Percentiles rank a stretch among this genome's conserved stretches.
Evolutionary conservation across 1,284 basidiomycete species (phyloP).

Genomic region (Ustilago xerochloae): DNA sequence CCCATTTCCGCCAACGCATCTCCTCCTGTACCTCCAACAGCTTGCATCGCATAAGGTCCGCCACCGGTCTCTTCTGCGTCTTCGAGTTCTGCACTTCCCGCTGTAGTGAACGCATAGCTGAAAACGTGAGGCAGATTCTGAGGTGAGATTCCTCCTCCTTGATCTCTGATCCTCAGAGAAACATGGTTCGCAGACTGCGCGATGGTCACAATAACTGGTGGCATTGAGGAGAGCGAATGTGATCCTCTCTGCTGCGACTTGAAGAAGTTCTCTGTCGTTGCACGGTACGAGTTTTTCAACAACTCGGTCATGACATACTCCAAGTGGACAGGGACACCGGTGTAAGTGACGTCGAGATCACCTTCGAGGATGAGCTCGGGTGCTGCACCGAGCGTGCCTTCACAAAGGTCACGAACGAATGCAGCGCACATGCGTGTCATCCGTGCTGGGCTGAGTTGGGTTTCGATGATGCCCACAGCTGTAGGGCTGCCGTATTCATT

Average conservation of each 20-base stretch:
- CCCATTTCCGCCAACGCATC: conserved; percentile 74
- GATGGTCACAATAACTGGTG: conserved; percentile 77
- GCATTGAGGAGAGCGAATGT: conserved; percentile 60
- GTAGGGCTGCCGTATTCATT: conserved; percentile 51
- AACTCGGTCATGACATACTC: conserved; percentile 79
- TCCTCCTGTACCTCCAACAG: conserved; percentile 71
- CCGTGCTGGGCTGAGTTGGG: conserved; percentile 66
- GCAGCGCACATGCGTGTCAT: conserved; percentile 71
- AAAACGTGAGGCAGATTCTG: conserved; percentile 82
- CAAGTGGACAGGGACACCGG: conserved; percentile 86
- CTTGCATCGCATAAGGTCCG: conserved; percentile 78
- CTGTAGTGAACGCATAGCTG: conserved; percentile 90
- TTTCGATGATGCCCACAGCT: conserved; percentile 63
- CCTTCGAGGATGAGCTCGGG: conserved; percentile 70
- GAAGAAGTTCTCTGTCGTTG: conserved; percentile 71
- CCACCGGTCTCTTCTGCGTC: conserved; percentile 76
- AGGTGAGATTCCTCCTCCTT: conserved; percentile 84
- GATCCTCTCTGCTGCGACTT: conserved; percentile 38
- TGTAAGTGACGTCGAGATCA: conserved; percentile 68
- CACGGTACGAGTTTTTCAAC: conserved; percentile 87
- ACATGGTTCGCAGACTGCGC: conserved; percentile 76
- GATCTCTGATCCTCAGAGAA: conserved; percentile 82
- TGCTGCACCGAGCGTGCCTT: conserved; percentile 82
- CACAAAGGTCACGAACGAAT: conserved; percentile 83
- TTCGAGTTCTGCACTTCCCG: conserved; percentile 72